Base-by-base conservation (phyloP, 176 grass and related monocot species). In the Themeda triandra region DNA sequence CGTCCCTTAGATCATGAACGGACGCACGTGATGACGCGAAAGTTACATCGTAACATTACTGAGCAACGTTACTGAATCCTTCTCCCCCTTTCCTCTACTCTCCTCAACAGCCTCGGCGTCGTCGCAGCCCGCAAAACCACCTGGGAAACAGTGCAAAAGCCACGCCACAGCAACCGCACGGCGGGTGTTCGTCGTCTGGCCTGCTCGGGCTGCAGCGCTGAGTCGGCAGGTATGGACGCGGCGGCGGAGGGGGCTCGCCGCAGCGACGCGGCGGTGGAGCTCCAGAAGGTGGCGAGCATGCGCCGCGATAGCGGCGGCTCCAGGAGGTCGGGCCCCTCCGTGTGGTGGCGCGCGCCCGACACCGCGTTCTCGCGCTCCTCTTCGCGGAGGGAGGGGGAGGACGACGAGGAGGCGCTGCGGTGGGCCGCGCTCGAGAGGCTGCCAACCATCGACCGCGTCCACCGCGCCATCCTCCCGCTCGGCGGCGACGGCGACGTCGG, bases 371-470 rank as follows among this genome's bases (percentile, higher is more conserved):
- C 88, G 46, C 77, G 83, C 21, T 98, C 96, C 32, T 87, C 90
- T 3, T 71, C n/a, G n/a, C 11, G 69, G 39, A 30, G 87, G 37
- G 91, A 92, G 2, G 46, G 18, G 46, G 46, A 92, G 1, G 46
- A 49, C 80, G 96, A 98, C 48, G 93, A 98, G 88, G 96, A 93
- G 91, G 89, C 93, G n/a, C 84, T 98, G 77, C 88, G 83, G 10
- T 95, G 96, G 96, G 93, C 96, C 12, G 91, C 96, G 8, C 64
- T 98, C 15, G 96, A 98, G 96, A 90, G 70, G 80, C 79, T 98
- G 25, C 96, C 96, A 24, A 98, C 46, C 15, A 1, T 1, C 46
- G 15, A 49, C 46, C 46, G 46, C 46, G 46, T 49, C 46, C 46
- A 15, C 96, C 81, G 86, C 31, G 96, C 87, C 41, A 94, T 98